A percentile compares a stretch with the other conserved stretches of the same genome.
phyloP scores from a whole-genome alignment of 2,329 filamentous ascomycete genomes.

The Pestalotiopsis sp. region DNA sequence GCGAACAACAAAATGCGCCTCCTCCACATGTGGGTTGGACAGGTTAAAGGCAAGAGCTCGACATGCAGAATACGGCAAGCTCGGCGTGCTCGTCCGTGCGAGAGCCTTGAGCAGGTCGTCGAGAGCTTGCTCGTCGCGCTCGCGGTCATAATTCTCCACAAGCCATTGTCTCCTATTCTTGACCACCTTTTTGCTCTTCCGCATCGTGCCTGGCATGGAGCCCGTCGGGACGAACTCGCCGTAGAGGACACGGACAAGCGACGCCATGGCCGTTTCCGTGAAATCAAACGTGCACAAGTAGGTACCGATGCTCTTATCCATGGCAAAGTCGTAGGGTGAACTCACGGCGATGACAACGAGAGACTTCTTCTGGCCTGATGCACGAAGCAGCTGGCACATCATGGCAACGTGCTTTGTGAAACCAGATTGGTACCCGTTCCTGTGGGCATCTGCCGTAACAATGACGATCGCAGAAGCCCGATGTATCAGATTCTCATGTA shows the following conservation, averaged over 20 bases:
- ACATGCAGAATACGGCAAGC: constrained; percentile 71
- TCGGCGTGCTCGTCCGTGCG: constrained; percentile 67
- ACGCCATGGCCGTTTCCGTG: constrained; percentile 86
- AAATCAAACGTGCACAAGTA: constrained; percentile 97
- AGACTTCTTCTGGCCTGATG: constrained; percentile 81
- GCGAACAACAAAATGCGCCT: constrained; percentile 87
- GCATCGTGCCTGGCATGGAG: constrained; percentile 72
- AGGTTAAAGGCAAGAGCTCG: constrained; percentile 78
- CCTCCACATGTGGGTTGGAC: constrained; percentile 69
- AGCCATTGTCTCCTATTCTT: constrained; percentile 96
- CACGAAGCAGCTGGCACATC: constrained; percentile 85
- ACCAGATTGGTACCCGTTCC: constrained; percentile 90
- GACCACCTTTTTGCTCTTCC: constrained; percentile 83
- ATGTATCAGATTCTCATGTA: constrained; percentile 91
- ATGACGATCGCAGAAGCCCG: constrained; percentile 87
- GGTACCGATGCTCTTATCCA: constrained; percentile 86
- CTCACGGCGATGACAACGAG: constrained; percentile 90
- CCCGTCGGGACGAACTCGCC: constrained; percentile 69
- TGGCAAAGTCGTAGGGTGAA: constrained; percentile 95
- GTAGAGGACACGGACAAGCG: constrained; percentile 81
- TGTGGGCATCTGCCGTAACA: constrained; percentile 89
- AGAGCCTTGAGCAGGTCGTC: constrained; percentile 75
- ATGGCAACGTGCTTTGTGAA: constrained; percentile 96
- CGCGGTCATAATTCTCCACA: constrained; percentile 83
- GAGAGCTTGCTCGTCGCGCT: constrained; percentile 73